These are phyloP conservation scores for Cryomyces minteri DNA, from an alignment of 495 filamentous ascomycete species.

Conservation along the genomic window DNA sequence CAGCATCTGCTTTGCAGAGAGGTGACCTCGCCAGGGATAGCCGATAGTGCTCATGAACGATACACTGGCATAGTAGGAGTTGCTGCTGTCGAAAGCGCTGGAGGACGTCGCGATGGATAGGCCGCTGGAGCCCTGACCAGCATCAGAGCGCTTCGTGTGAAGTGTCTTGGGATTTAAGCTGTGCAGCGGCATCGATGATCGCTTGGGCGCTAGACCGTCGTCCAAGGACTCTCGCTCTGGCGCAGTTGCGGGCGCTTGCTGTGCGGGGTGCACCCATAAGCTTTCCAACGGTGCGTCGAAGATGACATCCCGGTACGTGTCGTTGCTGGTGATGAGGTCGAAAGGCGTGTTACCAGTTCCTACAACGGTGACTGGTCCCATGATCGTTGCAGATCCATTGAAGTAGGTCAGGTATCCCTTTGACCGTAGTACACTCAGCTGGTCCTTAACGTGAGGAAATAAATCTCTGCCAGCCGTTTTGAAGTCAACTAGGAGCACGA, in stretches of 20 bases:
- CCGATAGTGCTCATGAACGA: constrained; percentile 29
- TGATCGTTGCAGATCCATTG: constrained; percentile 24
- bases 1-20: constrained; percentile 33
- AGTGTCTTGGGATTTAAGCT: not conserved
- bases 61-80: constrained; percentile 37
- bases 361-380: constrained; percentile 53
- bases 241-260: too few relatives aligned
- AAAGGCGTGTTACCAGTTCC: constrained; percentile 67
- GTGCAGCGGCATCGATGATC: not conserved
- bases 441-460: constrained; percentile 11
- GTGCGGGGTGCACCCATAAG: not conserved
- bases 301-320: constrained; percentile 41
- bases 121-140: constrained; percentile 8
- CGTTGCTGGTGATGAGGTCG: constrained; percentile 29
- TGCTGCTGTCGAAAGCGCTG: constrained; percentile 22
- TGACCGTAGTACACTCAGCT: constrained; percentile 11
- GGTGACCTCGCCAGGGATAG: constrained; percentile 21
- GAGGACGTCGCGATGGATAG: not conserved
- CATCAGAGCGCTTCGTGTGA: not conserved
- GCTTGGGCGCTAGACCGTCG: too few relatives aligned
- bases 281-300: constrained; percentile 42
- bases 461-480: constrained; percentile 14
- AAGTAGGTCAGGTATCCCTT: constrained; percentile 27
- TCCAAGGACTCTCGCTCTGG: too few relatives aligned
- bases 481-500: constrained; percentile 21